These are phyloP conservation scores for Sodiomyces alkalinus DNA, from an alignment of 2,329 filamentous ascomycete species.

Conservation along the genomic window DNA sequence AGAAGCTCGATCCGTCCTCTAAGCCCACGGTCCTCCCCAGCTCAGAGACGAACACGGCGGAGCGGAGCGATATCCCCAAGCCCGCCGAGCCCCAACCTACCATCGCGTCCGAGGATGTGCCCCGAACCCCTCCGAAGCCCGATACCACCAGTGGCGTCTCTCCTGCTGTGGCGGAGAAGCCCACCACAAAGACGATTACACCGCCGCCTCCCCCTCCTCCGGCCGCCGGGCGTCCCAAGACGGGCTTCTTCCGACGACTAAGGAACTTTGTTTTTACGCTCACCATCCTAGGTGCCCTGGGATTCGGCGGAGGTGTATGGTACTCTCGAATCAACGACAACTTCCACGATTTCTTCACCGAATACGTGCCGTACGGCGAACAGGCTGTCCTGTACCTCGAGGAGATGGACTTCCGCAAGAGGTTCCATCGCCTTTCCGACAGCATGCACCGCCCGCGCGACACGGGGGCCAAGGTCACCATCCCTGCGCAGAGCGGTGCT, in stretches of 20 bases:
- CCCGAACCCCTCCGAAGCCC: slow-evolving; percentile 22
- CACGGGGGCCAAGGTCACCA: slow-evolving; percentile 58
- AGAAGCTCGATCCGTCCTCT: slow-evolving; percentile 32
- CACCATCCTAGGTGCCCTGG: slow-evolving; percentile 58
- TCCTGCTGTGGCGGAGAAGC: not conserved
- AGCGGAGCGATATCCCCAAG: slow-evolving; percentile 26
- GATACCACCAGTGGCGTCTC: too few relatives aligned
- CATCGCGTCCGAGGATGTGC: slow-evolving; percentile 21
- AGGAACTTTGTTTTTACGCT: slow-evolving; percentile 65
- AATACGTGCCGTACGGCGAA: slow-evolving; percentile 89
- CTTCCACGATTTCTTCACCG: slow-evolving; percentile 98
- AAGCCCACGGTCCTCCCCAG: slow-evolving; percentile 37
- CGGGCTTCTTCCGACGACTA: slow-evolving; percentile 57
- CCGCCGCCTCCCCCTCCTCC: slow-evolving; percentile 22
- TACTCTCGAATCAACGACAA: slow-evolving; percentile 90
- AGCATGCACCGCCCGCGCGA: slow-evolving; percentile 32
- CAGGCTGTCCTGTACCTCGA: slow-evolving; percentile 91
- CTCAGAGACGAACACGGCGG: slow-evolving; percentile 34
- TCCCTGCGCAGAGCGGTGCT: slow-evolving; percentile 73
- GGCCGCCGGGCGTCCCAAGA: slow-evolving; percentile 26
- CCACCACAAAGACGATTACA: slow-evolving; percentile 13
- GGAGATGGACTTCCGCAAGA: slow-evolving; percentile 81
- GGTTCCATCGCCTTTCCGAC: slow-evolving; percentile 44
- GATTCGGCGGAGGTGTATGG: slow-evolving; percentile 80
- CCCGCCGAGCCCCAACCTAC: slow-evolving; percentile 21